These are phyloP conservation scores for Nemophila menziesii DNA, from an alignment of 257 asterid species.

Conservation along the genomic window DNA sequence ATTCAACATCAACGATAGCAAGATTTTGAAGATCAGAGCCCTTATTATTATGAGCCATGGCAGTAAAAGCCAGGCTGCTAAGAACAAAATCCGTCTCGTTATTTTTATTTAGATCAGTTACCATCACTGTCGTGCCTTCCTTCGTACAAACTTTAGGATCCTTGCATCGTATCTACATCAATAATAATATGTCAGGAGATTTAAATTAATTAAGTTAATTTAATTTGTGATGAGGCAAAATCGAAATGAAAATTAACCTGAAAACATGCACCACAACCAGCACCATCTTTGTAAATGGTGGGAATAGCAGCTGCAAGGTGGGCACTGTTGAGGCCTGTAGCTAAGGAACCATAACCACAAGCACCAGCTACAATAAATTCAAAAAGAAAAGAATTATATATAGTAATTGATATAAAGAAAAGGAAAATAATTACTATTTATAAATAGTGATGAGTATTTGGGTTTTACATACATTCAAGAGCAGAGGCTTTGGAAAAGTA, in stretches of 20 bases:
- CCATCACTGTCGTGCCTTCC: constrained; percentile 37
- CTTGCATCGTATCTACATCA: constrained; percentile 57
- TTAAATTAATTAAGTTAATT: neutral
- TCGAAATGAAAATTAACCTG: constrained; percentile 19
- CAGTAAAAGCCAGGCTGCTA: constrained; percentile 54
- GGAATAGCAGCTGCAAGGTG: constrained; percentile 68
- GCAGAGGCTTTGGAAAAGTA: constrained; percentile 37
- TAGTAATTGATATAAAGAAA: too few relatives aligned
- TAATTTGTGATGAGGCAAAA: too few relatives aligned
- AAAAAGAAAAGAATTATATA: too few relatives aligned
- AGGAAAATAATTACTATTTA: too few relatives aligned
- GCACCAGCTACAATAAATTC: constrained; percentile 47
- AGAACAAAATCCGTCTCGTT: constrained; percentile 58
- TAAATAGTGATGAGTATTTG: too few relatives aligned
- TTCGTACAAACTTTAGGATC: constrained; percentile 31
- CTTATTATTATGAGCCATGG: constrained; percentile 53
- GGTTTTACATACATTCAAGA: constrained; percentile 45
- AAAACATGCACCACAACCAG: constrained; percentile 87
- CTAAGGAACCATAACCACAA: constrained; percentile 69
- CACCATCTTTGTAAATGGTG: constrained; percentile 48
- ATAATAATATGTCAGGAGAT: neutral
- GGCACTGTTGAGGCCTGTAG: constrained; percentile 37
- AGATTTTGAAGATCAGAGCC: constrained; percentile 32
- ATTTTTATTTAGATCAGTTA: constrained; percentile 37
- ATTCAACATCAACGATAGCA: constrained; percentile 49